phyloP scores from a whole-genome alignment of 805 yeast genomes.

The Teunomyces kruisii region DNA sequence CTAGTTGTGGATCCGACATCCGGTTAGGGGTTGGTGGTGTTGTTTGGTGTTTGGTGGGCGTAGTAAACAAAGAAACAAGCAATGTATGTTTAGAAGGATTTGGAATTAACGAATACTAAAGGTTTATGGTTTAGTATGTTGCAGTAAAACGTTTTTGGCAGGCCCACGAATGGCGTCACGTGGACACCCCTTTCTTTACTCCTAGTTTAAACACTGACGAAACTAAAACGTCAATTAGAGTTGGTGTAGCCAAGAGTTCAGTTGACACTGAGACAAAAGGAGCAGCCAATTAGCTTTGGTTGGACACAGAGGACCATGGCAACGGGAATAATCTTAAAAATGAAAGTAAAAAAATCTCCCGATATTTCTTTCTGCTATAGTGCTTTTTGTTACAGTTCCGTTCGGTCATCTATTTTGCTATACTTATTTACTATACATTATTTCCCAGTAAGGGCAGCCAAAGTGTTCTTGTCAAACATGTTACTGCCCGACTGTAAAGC shows the following conservation, averaged over 20 bases:
- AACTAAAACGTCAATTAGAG: not conserved
- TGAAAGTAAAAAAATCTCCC: not conserved
- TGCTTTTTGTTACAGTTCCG: not conserved
- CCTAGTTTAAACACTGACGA: too few relatives aligned
- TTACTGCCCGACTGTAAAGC: slow-evolving; percentile 58
- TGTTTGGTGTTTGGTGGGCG: not conserved
- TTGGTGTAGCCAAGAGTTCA: not conserved
- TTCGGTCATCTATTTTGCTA: not conserved
- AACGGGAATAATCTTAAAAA: not conserved
- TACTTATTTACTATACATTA: slow-evolving; percentile 1
- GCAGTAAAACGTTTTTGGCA: not conserved
- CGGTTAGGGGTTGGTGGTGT: too few relatives aligned
- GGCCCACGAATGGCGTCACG: not conserved
- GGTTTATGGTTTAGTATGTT: too few relatives aligned
- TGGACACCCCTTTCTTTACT: not conserved
- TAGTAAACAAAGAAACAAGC: too few relatives aligned
- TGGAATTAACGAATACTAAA: too few relatives aligned
- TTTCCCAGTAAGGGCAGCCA: slow-evolving; percentile 20
- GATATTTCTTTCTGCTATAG: not conserved
- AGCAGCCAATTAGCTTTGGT: too few relatives aligned
- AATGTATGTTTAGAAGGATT: too few relatives aligned
- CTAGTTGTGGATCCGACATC: slow-evolving; percentile 1
- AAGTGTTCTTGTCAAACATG: slow-evolving; percentile 56
- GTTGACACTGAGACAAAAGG: too few relatives aligned
- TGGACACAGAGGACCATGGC: too few relatives aligned